These are phyloP conservation scores for Brassica incana DNA, from an alignment of 345 rosid genomes.

Conservation along the genomic window DNA sequence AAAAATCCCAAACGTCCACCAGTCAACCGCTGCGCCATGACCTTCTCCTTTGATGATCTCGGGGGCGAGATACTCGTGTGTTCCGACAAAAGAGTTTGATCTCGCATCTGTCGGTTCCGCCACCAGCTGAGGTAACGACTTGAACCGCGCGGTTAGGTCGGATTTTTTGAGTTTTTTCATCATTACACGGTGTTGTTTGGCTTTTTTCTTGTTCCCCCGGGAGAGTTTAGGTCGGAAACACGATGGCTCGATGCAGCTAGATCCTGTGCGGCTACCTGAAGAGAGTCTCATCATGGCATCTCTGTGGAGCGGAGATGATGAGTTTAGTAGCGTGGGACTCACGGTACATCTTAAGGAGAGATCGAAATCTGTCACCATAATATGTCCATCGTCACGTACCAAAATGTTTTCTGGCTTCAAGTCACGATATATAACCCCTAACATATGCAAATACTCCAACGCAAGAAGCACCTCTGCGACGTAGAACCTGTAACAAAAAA, in stretches of 20 bases:
- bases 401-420: constrained; percentile 95
- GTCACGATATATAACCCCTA: constrained; percentile 88
- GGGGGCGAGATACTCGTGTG: constrained; percentile 94
- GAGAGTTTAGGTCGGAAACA: constrained; percentile 80
- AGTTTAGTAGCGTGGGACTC: constrained; percentile 78
- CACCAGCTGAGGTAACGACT: constrained; percentile 85
- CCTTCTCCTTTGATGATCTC: constrained; percentile 98
- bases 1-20: constrained; percentile 97
- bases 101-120: constrained; percentile 97
- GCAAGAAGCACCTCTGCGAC: constrained; percentile 98
- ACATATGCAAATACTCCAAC: constrained; percentile 96
- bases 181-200: constrained; percentile 50
- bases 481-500: constrained; percentile 58
- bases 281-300: constrained; percentile 59
- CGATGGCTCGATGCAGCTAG: constrained; percentile 77
- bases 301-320: constrained; percentile 51
- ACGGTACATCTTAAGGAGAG: constrained; percentile 89
- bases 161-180: constrained; percentile 56
- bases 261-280: constrained; percentile 65
- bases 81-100: constrained; percentile 95
- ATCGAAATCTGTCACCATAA: constrained; percentile 96
- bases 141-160: constrained; percentile 48
- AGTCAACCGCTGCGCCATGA: constrained; percentile 97
- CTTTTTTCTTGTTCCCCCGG: constrained; percentile 47
- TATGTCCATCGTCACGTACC: constrained; percentile 94